Evolutionary conservation across 768 basidiomycete genomes (phyloP).

Genomic region (Dentipellis sp.): DNA sequence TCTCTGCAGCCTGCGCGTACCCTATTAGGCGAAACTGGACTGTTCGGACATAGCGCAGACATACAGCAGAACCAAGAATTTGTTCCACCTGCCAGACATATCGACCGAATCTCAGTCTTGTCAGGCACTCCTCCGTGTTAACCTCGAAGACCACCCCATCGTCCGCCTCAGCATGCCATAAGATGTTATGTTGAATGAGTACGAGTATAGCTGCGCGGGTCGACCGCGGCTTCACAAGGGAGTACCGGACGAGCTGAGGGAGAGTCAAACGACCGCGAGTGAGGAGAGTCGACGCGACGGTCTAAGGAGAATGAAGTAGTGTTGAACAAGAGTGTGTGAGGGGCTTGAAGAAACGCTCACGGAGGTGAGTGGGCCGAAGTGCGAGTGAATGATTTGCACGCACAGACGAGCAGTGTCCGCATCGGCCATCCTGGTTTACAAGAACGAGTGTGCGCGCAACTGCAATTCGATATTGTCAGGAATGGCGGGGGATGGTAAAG

Average conservation of each 20-base stretch:
- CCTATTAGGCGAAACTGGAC: background rate
- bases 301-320: conserved; percentile 31
- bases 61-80: conserved; percentile 61
- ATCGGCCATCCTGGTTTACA: conserved; percentile 43
- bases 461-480: no score
- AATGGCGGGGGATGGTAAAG: no score
- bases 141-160: conserved; percentile 74
- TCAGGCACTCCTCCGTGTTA: conserved; percentile 75
- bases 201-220: conserved; percentile 65
- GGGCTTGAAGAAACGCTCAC: conserved; percentile 30
- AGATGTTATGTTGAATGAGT: conserved; percentile 84
- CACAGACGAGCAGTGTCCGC: conserved; percentile 52
- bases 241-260: conserved; percentile 56
- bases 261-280: conserved; percentile 76
- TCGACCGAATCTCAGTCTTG: conserved; percentile 74
- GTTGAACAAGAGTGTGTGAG: background rate
- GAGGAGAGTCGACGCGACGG: conserved; percentile 65
- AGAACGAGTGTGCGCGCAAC: no score
- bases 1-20: conserved; percentile 54
- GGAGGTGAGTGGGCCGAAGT: conserved; percentile 58
- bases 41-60: conserved; percentile 17
- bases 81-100: conserved; percentile 70
- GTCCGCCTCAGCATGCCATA: conserved; percentile 73
- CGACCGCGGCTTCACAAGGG: conserved; percentile 55
- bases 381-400: conserved; percentile 49